A percentile compares a stretch with the other conserved stretches of the same genome.
These are phyloP conservation scores for Symbiodinium natans DNA, from an alignment of 73 alveolate species.

Conservation along the genomic window DNA sequence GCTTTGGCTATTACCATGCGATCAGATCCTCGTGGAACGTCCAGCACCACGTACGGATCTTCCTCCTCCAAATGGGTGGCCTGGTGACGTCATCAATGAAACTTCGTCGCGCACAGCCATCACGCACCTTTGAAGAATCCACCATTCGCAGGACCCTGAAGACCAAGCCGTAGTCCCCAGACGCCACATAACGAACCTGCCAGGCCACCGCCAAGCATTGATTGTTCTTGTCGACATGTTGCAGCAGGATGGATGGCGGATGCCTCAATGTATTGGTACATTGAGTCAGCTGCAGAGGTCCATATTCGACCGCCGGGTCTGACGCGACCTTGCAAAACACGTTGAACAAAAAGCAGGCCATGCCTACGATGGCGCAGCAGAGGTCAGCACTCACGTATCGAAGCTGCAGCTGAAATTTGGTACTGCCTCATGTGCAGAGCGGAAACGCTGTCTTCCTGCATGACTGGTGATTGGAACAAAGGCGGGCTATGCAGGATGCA, in stretches of 20 bases:
- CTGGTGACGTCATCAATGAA: background rate
- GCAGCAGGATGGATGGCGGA: background rate
- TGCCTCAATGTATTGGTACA: slow-evolving; percentile 70
- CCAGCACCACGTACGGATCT: slow-evolving; percentile 67
- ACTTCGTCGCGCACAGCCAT: background rate
- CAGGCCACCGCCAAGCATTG: background rate
- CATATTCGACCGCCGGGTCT: slow-evolving; percentile 77
- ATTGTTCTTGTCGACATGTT: background rate
- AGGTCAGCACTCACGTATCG: slow-evolving; percentile 33
- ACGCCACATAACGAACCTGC: slow-evolving; percentile 70
- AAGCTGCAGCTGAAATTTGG: slow-evolving; percentile 52
- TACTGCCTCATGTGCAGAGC: background rate
- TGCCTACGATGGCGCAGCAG: background rate
- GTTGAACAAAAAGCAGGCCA: background rate
- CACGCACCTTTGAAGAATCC: slow-evolving; percentile 34
- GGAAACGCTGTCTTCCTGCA: too few relatives aligned
- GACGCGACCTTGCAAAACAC: slow-evolving; percentile 9
- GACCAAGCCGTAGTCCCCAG: slow-evolving; percentile 73
- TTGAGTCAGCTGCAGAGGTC: slow-evolving; percentile 43
- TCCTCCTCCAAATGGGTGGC: slow-evolving; percentile 32
- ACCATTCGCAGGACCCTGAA: slow-evolving; percentile 74
- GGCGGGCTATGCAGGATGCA: too few relatives aligned
- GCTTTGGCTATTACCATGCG: slow-evolving; percentile 35
- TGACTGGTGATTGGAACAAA: too few relatives aligned
- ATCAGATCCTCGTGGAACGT: slow-evolving; percentile 59